phyloP scores from a whole-genome alignment of 495 filamentous ascomycete species.

The Aspergillus sparsus region DNA sequence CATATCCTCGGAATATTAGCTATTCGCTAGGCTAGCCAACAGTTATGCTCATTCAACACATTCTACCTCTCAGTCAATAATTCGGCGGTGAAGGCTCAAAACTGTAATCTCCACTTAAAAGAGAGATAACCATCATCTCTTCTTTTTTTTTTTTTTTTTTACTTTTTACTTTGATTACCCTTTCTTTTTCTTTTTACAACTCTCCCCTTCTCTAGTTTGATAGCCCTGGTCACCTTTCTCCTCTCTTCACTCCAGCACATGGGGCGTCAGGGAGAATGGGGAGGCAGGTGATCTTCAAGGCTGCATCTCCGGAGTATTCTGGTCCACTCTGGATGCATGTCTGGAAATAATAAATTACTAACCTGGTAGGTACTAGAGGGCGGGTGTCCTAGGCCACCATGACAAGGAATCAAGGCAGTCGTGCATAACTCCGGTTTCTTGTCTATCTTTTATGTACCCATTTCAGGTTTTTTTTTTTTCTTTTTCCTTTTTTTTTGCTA shows the following conservation, averaged over 20 bases:
- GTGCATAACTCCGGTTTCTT: constrained; percentile 19
- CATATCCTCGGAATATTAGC: constrained; percentile 16
- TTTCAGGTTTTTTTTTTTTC: constrained; percentile 20
- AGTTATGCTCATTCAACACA: neutral
- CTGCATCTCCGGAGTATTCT: constrained; percentile 25
- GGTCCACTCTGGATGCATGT: constrained; percentile 22
- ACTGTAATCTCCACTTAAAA: neutral
- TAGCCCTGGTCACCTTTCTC: constrained; percentile 9
- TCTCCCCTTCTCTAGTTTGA: neutral
- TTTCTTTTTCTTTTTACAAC: too few relatives aligned
- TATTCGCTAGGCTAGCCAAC: constrained; percentile 4
- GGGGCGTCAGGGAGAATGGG: constrained; percentile 4
- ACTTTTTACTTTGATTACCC: too few relatives aligned
- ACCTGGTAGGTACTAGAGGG: constrained; percentile 20
- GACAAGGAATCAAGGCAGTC: constrained; percentile 22
- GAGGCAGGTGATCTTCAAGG: constrained; percentile 24
- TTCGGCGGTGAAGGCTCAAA: constrained; percentile 16
- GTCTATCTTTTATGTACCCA: constrained; percentile 15
- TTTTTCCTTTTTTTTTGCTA: neutral
- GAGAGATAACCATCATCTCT: neutral
- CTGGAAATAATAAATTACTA: constrained; percentile 20
- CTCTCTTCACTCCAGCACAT: constrained; percentile 11
- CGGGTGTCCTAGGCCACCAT: constrained; percentile 12
- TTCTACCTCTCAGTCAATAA: neutral
- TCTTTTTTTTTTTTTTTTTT: neutral